phyloP scores from a whole-genome alignment of 371 early-diverging fungal genomes.

The Mycotypha africana region DNA sequence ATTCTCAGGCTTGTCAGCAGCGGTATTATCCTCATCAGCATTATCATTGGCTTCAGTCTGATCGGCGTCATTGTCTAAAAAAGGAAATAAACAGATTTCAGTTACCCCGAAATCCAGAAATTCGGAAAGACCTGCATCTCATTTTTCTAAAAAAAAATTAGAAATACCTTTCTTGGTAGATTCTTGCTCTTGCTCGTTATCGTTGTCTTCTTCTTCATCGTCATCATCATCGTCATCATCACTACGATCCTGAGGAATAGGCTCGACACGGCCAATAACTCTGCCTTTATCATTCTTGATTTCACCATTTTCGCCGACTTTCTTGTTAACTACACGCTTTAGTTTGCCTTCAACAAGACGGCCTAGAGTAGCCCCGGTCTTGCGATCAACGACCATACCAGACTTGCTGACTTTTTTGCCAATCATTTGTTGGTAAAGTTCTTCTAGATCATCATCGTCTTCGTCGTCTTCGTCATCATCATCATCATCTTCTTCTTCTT shows the following conservation, averaged over 20 bases:
- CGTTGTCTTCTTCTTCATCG: not conserved
- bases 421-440: constrained; percentile 4
- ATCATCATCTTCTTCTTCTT: not conserved
- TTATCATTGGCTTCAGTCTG: constrained; percentile 1
- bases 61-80: not conserved
- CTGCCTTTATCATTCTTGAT: constrained; percentile 16
- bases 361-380: constrained; percentile 14
- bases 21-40: not conserved
- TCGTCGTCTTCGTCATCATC: not conserved
- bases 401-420: constrained; percentile 16
- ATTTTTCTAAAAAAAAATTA: not conserved
- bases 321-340: constrained; percentile 8
- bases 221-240: not conserved
- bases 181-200: not conserved
- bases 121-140: too few species aligned
- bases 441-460: constrained; percentile 1
- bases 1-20: not conserved
- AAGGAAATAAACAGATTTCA: not conserved
- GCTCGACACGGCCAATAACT: constrained; percentile 11
- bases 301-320: constrained; percentile 14
- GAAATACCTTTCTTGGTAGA: too few species aligned
- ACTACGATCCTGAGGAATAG: constrained; percentile 5
- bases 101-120: too few species aligned
- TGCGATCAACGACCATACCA: constrained; percentile 13
- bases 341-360: constrained; percentile 13